Base-by-base conservation (phyloP, 495 filamentous ascomycete species). In the Hyaloscypha finlandica region DNA sequence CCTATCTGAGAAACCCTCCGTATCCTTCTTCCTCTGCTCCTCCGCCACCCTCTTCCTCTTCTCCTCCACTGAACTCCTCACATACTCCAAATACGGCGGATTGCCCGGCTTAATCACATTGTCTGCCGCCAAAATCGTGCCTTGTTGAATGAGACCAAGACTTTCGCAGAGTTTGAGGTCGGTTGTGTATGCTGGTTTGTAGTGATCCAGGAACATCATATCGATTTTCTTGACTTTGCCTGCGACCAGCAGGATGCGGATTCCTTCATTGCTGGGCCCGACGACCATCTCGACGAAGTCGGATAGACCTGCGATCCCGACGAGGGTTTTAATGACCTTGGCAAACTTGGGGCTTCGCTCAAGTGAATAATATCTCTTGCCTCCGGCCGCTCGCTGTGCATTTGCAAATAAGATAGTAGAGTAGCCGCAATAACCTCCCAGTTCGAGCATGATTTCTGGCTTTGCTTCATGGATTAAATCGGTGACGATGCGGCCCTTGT, bases 391-490 rank as follows among this genome's bases (percentile, higher is more conserved):
- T 35, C 82, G 81, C 3, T 91, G 74, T 3, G 88, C 85, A 14
- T 85, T 81, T 33, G 84, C 89, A 69, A 92, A 92, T 6, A 91
- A 78, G 59, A 93, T 86, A 52, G 88, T 86, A 0, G 89, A 92
- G 79, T 94, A 95, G 53, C 92, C 92, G 35, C 93, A 80, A 76
- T 94, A 96, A 57, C 90, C 89, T 51, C 92, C 92, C 4, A 94
- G 83, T 74, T 96, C 92, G 57, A 95, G 85, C 81, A 93, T 90
- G 6, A 80, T 81, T 48, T 83, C 69, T 0, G 92, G 92, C 73
- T 88, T 89, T 57, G 82, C 71, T 63, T 89, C 78, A 12, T 76
- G 74, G 64, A 95, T 92, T 8, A 92, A 72, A 33, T 88, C 78
- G 0, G 80, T 80, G 20, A 94, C 83, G 29, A 92, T 84, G 51